Conservation (phyloP, 2,329 filamentous ascomycete genomes). For the Orbilia ellipsospora region DNA sequence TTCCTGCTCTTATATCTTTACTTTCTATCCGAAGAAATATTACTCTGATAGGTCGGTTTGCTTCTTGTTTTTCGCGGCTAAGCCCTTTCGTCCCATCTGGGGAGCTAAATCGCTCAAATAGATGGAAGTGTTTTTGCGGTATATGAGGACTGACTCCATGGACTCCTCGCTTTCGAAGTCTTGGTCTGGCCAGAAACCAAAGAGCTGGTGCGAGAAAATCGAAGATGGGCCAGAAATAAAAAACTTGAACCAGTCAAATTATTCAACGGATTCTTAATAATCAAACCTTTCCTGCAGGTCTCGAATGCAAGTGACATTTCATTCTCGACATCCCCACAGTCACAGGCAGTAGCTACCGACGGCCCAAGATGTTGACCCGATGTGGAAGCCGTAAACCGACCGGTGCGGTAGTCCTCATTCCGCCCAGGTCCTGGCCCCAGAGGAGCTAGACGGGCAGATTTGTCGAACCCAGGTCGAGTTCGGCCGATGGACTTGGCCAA, state of each 20-base stretch:
- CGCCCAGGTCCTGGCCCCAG: conserved; percentile 34
- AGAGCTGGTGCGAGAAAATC: conserved; percentile 39
- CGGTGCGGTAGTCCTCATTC: conserved; percentile 16
- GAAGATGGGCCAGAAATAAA: conserved; percentile 11
- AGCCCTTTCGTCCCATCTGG: conserved; percentile 53
- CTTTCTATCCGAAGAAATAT: conserved; percentile 44
- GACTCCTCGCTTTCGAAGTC: conserved; percentile 12
- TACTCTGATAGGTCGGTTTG: conserved; percentile 38
- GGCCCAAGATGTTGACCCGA: conserved; percentile 21
- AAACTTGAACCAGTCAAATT: conserved; percentile 30
- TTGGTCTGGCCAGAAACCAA: conserved; percentile 15
- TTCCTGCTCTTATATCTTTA: conserved; percentile 26
- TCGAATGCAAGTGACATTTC: conserved; percentile 35
- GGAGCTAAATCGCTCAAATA: conserved; percentile 47
- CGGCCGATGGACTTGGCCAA: conserved; percentile 21
- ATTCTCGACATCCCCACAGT: conserved; percentile 37
- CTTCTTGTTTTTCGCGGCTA: conserved; percentile 48
- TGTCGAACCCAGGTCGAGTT: conserved; percentile 25
- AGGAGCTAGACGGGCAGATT: conserved; percentile 21
- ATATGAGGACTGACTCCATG: conserved; percentile 13
- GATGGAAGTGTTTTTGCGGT: conserved; percentile 22
- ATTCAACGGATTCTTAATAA: conserved; percentile 35
- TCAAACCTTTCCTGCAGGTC: conserved; percentile 16
- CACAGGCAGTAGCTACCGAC: conserved; percentile 34
- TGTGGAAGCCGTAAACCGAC: conserved; percentile 44